phyloP scores from a whole-genome alignment of 2,329 filamentous ascomycete species.

The Fusarium sarcochroum region DNA sequence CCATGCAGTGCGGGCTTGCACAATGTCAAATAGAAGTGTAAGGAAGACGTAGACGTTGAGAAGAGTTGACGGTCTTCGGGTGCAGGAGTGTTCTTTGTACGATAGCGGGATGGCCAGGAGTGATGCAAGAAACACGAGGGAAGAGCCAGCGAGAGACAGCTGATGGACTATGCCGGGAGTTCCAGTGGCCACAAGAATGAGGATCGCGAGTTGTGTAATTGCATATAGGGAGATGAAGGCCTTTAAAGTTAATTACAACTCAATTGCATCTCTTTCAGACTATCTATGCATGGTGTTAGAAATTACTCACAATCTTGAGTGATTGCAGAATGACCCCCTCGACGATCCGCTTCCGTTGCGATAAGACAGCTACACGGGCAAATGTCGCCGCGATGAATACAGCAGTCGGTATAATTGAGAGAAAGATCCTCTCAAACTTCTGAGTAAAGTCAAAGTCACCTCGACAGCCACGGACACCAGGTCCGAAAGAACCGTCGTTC shows the following conservation, averaged over 20 bases:
- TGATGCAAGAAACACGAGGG: slow-evolving; percentile 48
- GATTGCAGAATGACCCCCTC: slow-evolving; percentile 53
- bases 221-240: slow-evolving; percentile 45
- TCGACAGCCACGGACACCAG: slow-evolving; percentile 61
- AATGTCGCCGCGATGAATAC: slow-evolving; percentile 56
- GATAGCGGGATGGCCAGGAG: slow-evolving; percentile 52
- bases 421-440: slow-evolving; percentile 62
- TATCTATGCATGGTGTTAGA: too few species aligned
- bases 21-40: slow-evolving; percentile 60
- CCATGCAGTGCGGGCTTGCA: slow-evolving; percentile 60
- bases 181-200: slow-evolving; percentile 50
- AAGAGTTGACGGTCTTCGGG: slow-evolving; percentile 59
- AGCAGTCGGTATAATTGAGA: slow-evolving; percentile 59
- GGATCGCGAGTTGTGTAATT: slow-evolving; percentile 50
- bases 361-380: slow-evolving; percentile 52
- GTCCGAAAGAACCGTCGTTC: slow-evolving; percentile 59
- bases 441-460: slow-evolving; percentile 66
- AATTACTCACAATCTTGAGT: slow-evolving; percentile 48
- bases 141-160: slow-evolving; percentile 48
- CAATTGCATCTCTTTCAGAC: neutral
- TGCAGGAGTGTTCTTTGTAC: slow-evolving; percentile 54
- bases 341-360: slow-evolving; percentile 53
- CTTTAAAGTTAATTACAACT: slow-evolving; percentile 29
- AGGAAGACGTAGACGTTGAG: slow-evolving; percentile 59
- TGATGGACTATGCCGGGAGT: slow-evolving; percentile 30